Base-by-base conservation (phyloP, 768 basidiomycete species). In the Collybia nuda region DNA sequence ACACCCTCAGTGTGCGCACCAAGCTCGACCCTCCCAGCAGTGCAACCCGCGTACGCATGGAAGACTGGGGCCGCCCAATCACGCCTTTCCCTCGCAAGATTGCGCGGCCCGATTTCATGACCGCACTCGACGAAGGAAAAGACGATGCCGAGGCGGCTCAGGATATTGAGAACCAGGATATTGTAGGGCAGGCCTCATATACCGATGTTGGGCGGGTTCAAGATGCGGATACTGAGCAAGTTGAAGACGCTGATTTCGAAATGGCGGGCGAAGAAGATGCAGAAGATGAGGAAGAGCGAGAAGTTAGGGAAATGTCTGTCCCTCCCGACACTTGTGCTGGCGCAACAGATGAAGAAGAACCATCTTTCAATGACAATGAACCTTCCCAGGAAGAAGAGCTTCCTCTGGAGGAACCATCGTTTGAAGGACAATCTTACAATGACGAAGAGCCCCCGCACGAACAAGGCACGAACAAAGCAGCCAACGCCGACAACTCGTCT, bases 11-110 rank as follows among this genome's bases (percentile, higher is more conserved):
- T 6, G 76, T 88, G 3, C 82, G 76, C 17, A 86, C 82, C 17
- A 88, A 88, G 68, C 67, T 65, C 15, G 87, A 85, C 54, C 85
- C 86, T 0, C 83, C 85, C 3, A 81, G 81, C 44, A 83, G 79
- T 55, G 70, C 68, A 12, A 82, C 81, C 17, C 65, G 69, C 26
- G 67, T 58, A 5, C 71, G 79, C 32, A 77, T 74, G 65, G 78
- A 81, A 22, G 65, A 71, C 17, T 88, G 87, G 86, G 86, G 88
- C 2, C 73, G 82, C 9, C 87, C 88, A 0, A 75, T 82, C 38
- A 89, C 86, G 47, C 87, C 87, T 0, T 86, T 79, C 62, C 87
- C 84, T 38, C 48, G 53, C 44, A 58, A 56, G 47, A 50, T 62
- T n/a, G 41, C 47, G 12, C 50, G 48, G 45, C 46, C 69, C 36